Base-by-base conservation (phyloP, 1,284 basidiomycete genomes). In the Psilocybe mexicana region DNA sequence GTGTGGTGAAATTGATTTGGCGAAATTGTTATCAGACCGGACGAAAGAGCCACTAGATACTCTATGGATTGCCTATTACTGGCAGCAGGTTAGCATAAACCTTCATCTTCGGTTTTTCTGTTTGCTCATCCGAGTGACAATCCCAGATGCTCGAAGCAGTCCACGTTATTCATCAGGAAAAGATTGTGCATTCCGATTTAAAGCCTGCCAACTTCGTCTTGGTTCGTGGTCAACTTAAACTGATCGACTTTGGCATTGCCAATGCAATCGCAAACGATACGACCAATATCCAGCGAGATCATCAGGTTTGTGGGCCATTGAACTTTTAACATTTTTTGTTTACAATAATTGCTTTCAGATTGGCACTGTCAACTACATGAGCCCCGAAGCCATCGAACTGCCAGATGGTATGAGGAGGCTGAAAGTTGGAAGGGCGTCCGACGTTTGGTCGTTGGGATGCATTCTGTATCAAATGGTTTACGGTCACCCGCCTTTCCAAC, bases 391-490 rank as follows among this genome's bases (percentile, higher is more conserved):
- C 6, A 93, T 95, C 57, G 91, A 93, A 69, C 76, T 89, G 11
- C 87, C 87, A 0, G 89, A 91, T 38, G 88, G 88, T 24, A 87
- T 86, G 83, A 82, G 87, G 11, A 81, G 88, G 23, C 81, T 91
- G 49, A 92, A 92, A 75, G 87, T 96, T 59, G 92, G 94, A 10
- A 85, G 91, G 33, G 86, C 93, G 0, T 92, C 88, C 55, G 96
- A 99, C 70, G 93, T 99, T 35, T 99, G 96, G 96, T 96, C 95
- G 2, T 78, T 99, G 1, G 96, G 96, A 0, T 98, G 95, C 72
- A 99, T 99, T 66, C 81, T 99, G 26, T 98, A 98, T 75, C 96
- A 90, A 72, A 98, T 99, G 95, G 85, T 98, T 11, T 99, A 98
- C 70, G 94, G 95, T 8, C 85, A 86, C 23, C 92, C 95, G 0